Evolutionary conservation across 306 rosid genomes (phyloP).

Genomic region (Mimosa pudica): DNA sequence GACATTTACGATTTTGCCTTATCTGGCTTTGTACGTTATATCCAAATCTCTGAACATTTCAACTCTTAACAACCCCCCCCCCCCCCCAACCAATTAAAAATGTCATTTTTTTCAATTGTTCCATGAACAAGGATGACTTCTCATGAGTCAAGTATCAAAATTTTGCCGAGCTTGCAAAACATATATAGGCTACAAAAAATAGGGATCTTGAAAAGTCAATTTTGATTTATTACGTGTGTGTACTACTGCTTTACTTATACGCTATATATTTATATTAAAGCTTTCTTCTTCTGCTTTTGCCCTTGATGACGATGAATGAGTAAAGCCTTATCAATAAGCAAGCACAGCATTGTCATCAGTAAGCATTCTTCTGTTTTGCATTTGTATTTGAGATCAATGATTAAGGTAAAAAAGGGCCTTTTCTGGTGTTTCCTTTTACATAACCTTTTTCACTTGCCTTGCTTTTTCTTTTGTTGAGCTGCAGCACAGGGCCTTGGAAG

Average conservation of each 20-base stretch:
- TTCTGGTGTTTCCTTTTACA: slow-evolving; percentile 25
- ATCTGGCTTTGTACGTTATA: slow-evolving; percentile 3
- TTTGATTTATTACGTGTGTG: background rate
- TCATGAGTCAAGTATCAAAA: background rate
- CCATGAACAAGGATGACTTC: slow-evolving; percentile 7
- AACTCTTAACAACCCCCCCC: slow-evolving; percentile 35
- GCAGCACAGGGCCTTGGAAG: slow-evolving; percentile 38
- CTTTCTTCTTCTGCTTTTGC: slow-evolving; percentile 3
- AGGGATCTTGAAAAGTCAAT: background rate
- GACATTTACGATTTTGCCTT: background rate
- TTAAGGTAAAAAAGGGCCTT: slow-evolving; percentile 29
- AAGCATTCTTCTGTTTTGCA: slow-evolving; percentile 13
- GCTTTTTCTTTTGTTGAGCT: slow-evolving; percentile 30
- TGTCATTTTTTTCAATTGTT: background rate
- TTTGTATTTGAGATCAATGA: slow-evolving; percentile 34
- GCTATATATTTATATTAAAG: background rate
- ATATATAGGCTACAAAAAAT: background rate
- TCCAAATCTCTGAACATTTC: slow-evolving; percentile 2
- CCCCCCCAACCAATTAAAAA: background rate
- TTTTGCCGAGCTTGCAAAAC: background rate
- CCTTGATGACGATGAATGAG: slow-evolving; percentile 5
- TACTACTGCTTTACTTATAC: background rate
- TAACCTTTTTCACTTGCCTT: slow-evolving; percentile 35
- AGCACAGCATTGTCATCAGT: slow-evolving; percentile 20
- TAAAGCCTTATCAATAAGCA: slow-evolving; percentile 9